A percentile compares a stretch with the other conserved stretches of the same genome.
phyloP scores from a whole-genome alignment of 169 alveolate species.

The Plasmodium vivax region DNA sequence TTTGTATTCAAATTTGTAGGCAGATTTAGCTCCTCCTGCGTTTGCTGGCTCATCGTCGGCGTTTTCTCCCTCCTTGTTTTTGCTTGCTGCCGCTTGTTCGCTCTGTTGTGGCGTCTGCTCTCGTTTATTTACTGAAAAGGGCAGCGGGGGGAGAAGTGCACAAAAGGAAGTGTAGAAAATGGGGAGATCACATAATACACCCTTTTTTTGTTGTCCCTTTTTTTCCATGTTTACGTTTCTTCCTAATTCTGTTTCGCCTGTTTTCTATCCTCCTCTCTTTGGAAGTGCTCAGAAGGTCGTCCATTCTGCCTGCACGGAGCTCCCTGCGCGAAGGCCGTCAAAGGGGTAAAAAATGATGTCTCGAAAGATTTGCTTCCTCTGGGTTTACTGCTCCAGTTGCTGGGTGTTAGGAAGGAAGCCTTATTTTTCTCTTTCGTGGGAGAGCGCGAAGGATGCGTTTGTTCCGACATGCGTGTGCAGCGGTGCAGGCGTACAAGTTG shows the following conservation, averaged over 20 bases:
- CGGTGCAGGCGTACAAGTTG: not conserved
- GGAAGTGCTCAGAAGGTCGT: conserved; percentile 3
- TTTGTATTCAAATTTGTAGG: conserved; percentile 30
- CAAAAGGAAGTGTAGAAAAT: not conserved
- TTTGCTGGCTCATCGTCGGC: not conserved
- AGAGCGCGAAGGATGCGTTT: not conserved
- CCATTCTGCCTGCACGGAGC: conserved; percentile 14
- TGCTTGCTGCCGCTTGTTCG: not conserved
- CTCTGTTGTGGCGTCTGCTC: not conserved
- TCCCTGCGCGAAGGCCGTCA: not conserved
- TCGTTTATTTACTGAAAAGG: not conserved
- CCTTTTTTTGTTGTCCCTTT: not conserved
- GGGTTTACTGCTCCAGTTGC: not conserved
- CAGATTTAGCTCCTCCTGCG: not conserved
- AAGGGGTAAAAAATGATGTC: not conserved
- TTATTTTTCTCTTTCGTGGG: not conserved
- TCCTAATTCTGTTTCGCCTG: conserved; percentile 40
- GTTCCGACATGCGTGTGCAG: not conserved
- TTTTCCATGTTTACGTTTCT: conserved; percentile 21
- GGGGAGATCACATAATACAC: not conserved
- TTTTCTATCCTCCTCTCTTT: conserved; percentile 68
- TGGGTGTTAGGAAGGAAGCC: not conserved
- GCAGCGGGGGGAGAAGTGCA: not conserved
- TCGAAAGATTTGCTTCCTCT: not conserved
- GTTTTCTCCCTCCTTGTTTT: not conserved